These are phyloP conservation scores for Atkinsonella hypoxylon DNA, from an alignment of 2,329 filamentous ascomycete genomes.

Conservation along the genomic window DNA sequence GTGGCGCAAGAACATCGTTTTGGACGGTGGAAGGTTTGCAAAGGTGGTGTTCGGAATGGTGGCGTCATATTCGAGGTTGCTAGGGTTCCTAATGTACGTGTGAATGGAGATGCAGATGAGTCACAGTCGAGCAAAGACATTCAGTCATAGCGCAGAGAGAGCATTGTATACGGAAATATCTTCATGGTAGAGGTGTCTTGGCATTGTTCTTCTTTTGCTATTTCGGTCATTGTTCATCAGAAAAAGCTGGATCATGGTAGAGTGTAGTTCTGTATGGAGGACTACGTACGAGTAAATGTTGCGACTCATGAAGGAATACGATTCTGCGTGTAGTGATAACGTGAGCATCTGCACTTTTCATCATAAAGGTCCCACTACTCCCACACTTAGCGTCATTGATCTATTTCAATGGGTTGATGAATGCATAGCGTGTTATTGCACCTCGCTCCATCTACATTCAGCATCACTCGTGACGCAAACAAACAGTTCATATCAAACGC, in stretches of 20 bases:
- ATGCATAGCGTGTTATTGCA: not conserved
- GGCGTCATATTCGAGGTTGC: conserved; percentile 82
- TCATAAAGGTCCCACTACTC: too few relatives aligned
- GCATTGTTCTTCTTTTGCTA: not conserved
- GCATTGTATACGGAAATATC: not conserved
- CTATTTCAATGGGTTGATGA: not conserved
- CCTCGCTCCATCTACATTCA: not conserved
- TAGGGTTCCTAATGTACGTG: conserved; percentile 22
- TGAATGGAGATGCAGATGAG: conserved; percentile 21
- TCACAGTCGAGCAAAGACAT: conserved; percentile 12
- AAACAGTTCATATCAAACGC: not conserved
- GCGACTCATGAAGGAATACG: too few relatives aligned
- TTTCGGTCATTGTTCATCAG: too few relatives aligned
- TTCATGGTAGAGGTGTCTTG: not conserved
- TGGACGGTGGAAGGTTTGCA: conserved; percentile 63
- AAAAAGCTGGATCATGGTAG: too few relatives aligned
- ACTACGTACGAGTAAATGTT: too few relatives aligned
- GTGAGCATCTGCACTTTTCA: too few relatives aligned
- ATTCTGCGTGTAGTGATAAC: too few relatives aligned
- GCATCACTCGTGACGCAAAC: not conserved
- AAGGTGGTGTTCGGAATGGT: conserved; percentile 58
- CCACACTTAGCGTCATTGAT: not conserved
- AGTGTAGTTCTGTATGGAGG: too few relatives aligned
- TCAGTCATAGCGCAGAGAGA: conserved; percentile 10
- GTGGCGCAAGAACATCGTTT: conserved; percentile 78